Evolutionary conservation across 2,329 filamentous ascomycete species (phyloP).

Genomic region (Truncatella angustata): DNA sequence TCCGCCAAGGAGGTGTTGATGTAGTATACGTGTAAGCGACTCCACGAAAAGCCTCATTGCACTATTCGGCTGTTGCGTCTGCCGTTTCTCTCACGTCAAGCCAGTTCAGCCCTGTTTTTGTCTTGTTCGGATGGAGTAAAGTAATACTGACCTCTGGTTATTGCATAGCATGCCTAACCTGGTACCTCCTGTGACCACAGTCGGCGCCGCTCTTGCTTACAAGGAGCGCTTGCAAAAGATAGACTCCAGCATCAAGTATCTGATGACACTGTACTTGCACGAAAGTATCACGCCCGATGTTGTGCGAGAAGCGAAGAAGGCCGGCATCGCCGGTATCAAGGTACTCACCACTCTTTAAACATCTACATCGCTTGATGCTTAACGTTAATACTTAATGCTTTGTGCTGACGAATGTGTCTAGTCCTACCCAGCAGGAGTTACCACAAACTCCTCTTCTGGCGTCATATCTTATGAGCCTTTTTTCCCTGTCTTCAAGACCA

Average conservation of each 20-base stretch:
- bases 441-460: constrained; percentile 39
- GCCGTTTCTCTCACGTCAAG: no score
- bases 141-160: neutral
- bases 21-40: constrained; percentile 52
- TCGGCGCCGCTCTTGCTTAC: constrained; percentile 46
- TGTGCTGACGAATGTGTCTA: neutral
- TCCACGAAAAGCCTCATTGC: no score
- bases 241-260: constrained; percentile 46
- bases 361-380: no score
- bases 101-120: no score
- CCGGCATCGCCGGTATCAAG: constrained; percentile 55
- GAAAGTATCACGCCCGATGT: constrained; percentile 47
- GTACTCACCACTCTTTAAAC: constrained; percentile 38
- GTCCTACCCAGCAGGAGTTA: constrained; percentile 22
- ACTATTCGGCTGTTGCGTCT: no score
- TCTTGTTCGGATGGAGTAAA: no score
- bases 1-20: constrained; percentile 49
- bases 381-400: no score
- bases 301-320: constrained; percentile 59
- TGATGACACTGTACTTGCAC: constrained; percentile 54
- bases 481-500: constrained; percentile 63
- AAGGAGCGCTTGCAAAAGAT: constrained; percentile 40
- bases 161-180: constrained; percentile 58
- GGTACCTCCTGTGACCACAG: constrained; percentile 48
- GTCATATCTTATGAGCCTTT: constrained; percentile 52